Evolutionary conservation across 768 basidiomycete genomes (phyloP).

Genomic region (Podaxis sp.): DNA sequence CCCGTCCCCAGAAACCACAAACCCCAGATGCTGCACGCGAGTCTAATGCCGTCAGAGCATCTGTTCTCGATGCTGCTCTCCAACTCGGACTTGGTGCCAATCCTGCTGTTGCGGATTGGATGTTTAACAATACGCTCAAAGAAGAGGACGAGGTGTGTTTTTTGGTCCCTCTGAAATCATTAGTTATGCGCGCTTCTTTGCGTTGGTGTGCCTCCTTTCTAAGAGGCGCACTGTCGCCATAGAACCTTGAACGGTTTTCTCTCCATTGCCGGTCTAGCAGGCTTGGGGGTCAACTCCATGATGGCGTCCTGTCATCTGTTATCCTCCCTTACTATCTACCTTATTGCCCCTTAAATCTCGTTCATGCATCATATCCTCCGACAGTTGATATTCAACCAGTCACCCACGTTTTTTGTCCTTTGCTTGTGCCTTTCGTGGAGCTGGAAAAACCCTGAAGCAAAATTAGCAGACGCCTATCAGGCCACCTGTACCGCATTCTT

Average conservation of each 20-base stretch:
- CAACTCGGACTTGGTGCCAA: slow-evolving; percentile 61
- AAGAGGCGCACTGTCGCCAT: background rate
- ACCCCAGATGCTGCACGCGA: slow-evolving; percentile 30
- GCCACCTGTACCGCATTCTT: background rate
- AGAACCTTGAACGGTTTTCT: background rate
- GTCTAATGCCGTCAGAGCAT: slow-evolving; percentile 61
- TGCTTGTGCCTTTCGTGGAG: background rate
- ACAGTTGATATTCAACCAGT: background rate
- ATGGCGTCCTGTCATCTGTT: background rate
- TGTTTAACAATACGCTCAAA: slow-evolving; percentile 57
- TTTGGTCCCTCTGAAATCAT: background rate
- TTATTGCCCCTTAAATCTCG: background rate
- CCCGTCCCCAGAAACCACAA: background rate
- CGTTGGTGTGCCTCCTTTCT: background rate
- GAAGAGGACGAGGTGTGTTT: slow-evolving; percentile 44
- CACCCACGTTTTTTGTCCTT: background rate
- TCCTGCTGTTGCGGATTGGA: slow-evolving; percentile 62
- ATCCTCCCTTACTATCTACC: background rate
- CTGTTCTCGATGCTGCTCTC: slow-evolving; percentile 69
- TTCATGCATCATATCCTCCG: background rate
- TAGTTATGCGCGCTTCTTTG: background rate
- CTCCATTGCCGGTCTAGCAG: background rate
- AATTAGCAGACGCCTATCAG: slow-evolving; percentile 7
- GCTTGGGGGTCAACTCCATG: background rate
- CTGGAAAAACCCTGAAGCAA: background rate